Evolutionary conservation across 1,139 yeast species (phyloP).

Genomic region (Saccharomyces hybrid): DNA sequence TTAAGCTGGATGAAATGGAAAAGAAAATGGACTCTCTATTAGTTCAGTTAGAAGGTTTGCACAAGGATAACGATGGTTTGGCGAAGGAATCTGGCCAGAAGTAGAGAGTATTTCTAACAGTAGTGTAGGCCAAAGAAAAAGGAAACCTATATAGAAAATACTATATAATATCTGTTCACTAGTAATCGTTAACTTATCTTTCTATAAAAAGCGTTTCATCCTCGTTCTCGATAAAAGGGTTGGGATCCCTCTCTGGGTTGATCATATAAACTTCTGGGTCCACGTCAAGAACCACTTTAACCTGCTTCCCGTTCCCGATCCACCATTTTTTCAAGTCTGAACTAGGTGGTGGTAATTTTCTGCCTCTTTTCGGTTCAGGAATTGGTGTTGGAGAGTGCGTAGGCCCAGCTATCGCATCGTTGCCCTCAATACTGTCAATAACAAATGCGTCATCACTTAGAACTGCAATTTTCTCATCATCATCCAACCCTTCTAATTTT

Average conservation of each 20-base stretch:
- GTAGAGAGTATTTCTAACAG: background rate
- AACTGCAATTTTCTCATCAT: slow-evolving; percentile 36
- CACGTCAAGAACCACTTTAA: slow-evolving; percentile 45
- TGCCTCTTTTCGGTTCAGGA: slow-evolving; percentile 22
- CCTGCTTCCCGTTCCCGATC: slow-evolving; percentile 71
- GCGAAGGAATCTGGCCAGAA: slow-evolving; percentile 2
- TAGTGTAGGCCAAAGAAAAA: background rate
- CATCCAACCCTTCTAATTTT: slow-evolving; percentile 18
- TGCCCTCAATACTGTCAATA: slow-evolving; percentile 11
- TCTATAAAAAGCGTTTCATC: slow-evolving; percentile 36
- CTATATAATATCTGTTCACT: background rate
- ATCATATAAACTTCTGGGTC: slow-evolving; percentile 36
- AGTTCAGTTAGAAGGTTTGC: slow-evolving; percentile 13
- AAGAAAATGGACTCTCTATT: slow-evolving; percentile 38
- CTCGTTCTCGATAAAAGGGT: slow-evolving; percentile 53
- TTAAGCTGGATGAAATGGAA: slow-evolving; percentile 49
- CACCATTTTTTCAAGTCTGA: slow-evolving; percentile 84
- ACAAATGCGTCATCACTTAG: slow-evolving; percentile 20
- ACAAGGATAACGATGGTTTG: background rate
- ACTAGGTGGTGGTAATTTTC: slow-evolving; percentile 75
- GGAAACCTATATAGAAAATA: background rate
- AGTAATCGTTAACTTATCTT: slow-evolving; percentile 4
- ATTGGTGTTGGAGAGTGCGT: slow-evolving; percentile 1
- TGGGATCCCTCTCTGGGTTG: slow-evolving; percentile 59
- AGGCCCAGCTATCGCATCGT: slow-evolving; percentile 2